A percentile compares a stretch with the other conserved stretches of the same genome.
phyloP scores from a whole-genome alignment of 495 filamentous ascomycete genomes.

The Bathelium albidoporum region DNA sequence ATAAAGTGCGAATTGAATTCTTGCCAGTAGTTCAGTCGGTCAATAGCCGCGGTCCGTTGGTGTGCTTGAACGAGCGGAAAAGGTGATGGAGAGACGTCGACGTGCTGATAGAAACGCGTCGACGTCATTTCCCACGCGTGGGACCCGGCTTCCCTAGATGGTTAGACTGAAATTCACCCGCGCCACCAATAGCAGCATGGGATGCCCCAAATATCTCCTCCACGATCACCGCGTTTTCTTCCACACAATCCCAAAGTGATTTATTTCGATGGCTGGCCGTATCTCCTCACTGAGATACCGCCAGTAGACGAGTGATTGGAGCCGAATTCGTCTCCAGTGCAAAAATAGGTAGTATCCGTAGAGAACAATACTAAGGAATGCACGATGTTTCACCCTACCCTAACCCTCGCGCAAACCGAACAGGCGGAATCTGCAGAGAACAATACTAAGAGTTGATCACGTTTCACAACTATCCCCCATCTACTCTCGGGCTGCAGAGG shows the following conservation, averaged over 20 bases:
- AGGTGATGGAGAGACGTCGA: neutral
- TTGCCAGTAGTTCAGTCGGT: neutral
- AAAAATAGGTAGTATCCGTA: neutral
- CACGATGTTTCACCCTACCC: neutral
- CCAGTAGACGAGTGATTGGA: too few relatives aligned
- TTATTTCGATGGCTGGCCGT: too few relatives aligned
- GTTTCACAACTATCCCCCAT: neutral
- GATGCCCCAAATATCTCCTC: too few relatives aligned
- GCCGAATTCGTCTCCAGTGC: too few relatives aligned
- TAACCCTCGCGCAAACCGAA: too few relatives aligned
- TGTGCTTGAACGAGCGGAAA: neutral
- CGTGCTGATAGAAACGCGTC: neutral
- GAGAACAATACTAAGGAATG: constrained; percentile 9
- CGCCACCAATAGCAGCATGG: too few relatives aligned
- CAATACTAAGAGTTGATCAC: neutral
- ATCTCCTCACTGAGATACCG: too few relatives aligned
- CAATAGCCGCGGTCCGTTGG: too few relatives aligned
- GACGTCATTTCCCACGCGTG: neutral
- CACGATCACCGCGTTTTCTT: too few relatives aligned
- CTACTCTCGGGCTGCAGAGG: too few relatives aligned
- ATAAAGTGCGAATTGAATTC: neutral
- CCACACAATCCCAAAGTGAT: too few relatives aligned
- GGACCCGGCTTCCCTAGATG: neutral
- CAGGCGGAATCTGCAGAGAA: neutral
- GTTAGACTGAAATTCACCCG: neutral